These are phyloP conservation scores for Wickerhamomyces rabaulensis DNA, from an alignment of 805 yeast species.

Conservation along the genomic window DNA sequence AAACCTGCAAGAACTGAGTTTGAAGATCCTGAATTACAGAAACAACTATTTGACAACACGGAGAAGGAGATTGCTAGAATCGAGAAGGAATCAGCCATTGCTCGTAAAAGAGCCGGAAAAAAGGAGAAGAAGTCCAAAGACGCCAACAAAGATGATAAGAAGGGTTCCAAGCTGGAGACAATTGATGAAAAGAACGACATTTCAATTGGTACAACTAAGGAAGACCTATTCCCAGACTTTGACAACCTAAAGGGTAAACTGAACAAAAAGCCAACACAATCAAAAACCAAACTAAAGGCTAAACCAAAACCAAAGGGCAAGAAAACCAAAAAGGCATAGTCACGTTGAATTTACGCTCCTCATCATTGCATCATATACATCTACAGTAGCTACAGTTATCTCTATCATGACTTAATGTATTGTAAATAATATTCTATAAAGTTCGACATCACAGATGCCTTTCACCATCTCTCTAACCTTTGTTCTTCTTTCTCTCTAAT, in stretches of 20 bases:
- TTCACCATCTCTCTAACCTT: neutral
- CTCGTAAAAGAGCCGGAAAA: slow-evolving; percentile 41
- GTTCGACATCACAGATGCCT: neutral
- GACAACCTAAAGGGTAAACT: slow-evolving; percentile 8
- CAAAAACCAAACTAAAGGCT: neutral
- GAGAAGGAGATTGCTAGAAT: slow-evolving; percentile 47
- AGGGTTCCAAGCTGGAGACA: slow-evolving; percentile 4
- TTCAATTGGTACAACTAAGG: slow-evolving; percentile 8
- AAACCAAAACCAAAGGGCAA: neutral
- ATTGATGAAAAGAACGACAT: slow-evolving; percentile 2
- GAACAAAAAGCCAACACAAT: neutral
- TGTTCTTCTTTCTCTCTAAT: slow-evolving; percentile 71
- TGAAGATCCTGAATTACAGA: slow-evolving; percentile 55
- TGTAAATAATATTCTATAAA: neutral
- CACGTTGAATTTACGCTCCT: too few relatives aligned
- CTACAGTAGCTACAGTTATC: neutral
- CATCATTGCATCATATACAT: neutral
- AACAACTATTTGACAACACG: slow-evolving; percentile 55
- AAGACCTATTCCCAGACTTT: slow-evolving; percentile 27
- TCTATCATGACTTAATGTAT: neutral
- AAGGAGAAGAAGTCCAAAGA: slow-evolving; percentile 7
- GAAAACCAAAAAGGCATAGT: neutral
- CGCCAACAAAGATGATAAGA: slow-evolving; percentile 8
- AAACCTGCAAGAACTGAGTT: slow-evolving; percentile 59
- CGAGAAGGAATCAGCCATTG: slow-evolving; percentile 70